Conservation (phyloP, 2,329 filamentous ascomycete species). For the Cladophialophora bantiana region DNA sequence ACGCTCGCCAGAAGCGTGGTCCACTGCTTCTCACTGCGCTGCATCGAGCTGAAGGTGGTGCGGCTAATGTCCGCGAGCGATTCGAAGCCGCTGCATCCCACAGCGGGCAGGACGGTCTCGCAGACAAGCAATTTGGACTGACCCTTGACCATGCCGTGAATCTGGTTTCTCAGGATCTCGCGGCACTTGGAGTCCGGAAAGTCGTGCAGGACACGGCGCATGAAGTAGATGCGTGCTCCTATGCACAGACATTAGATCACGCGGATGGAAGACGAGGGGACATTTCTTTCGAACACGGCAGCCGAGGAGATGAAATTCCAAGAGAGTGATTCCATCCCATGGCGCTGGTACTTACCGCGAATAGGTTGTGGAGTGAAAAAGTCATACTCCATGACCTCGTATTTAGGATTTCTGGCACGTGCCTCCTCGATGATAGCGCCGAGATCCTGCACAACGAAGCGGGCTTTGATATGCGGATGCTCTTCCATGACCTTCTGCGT, state of each 20-base stretch:
- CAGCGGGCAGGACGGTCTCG: slow-evolving; percentile 42
- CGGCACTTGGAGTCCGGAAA: slow-evolving; percentile 46
- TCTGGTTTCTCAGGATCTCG: slow-evolving; percentile 44
- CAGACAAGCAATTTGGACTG: slow-evolving; percentile 42
- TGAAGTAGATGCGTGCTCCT: slow-evolving; percentile 49
- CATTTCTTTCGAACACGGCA: background rate
- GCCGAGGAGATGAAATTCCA: background rate
- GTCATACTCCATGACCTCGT: slow-evolving; percentile 41
- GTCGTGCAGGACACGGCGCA: slow-evolving; percentile 49
- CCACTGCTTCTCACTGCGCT: slow-evolving; percentile 41
- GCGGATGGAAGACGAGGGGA: background rate
- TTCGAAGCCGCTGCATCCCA: slow-evolving; percentile 26
- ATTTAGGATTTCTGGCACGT: slow-evolving; percentile 36
- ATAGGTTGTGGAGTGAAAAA: slow-evolving; percentile 45
- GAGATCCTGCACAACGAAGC: slow-evolving; percentile 49
- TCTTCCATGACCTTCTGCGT: slow-evolving; percentile 34
- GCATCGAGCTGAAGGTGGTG: slow-evolving; percentile 40
- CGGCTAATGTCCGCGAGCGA: slow-evolving; percentile 34
- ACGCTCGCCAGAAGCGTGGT: slow-evolving; percentile 32
- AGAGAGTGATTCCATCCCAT: background rate
- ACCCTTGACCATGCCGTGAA: slow-evolving; percentile 39
- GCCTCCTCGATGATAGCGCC: slow-evolving; percentile 44
- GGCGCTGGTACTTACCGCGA: slow-evolving; percentile 35
- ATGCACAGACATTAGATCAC: background rate
- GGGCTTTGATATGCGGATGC: slow-evolving; percentile 29